Base-by-base conservation (phyloP, 345 rosid species). In the Acer saccharum region DNA sequence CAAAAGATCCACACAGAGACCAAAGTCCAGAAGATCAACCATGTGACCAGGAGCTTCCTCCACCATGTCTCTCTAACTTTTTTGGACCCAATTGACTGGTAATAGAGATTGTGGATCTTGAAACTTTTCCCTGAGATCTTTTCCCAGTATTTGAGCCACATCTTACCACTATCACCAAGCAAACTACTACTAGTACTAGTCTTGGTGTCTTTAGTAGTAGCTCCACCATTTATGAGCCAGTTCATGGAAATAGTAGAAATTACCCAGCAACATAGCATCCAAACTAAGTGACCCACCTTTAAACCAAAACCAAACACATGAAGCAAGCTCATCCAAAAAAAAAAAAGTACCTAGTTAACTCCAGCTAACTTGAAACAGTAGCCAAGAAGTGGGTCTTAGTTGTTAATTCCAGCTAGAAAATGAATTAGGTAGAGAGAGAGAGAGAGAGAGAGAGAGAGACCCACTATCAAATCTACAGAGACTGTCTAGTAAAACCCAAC, bases 261-360 rank as follows among this genome's bases (percentile, higher is more conserved):
- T 43, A 93, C 74, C 98, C 96, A 92, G 89, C 92, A 91, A 73
- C 96, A 91, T 89, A 91, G 81, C 90, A 88, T 75, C 97, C 95
- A 95, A 67, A 93, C 80, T 71, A 92, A 83, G 82, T 91, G 91
- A 82, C 98, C 94, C 85, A 86, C 88, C 81, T 95, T 93, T 74
- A 95, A 76, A 58, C 92, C 92, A 87, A 95, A 93, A 83, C 91
- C 94, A 81, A 82, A 77, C 25, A 92, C 92, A 83, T 90, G 91
- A 77, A 91, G 82, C 77, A 91, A 78, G 86, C 87, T 95, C 99
- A 95, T 93, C 88, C 93, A 90, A 86, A 75, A 77, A 46, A 46
- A 10, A 41, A 71, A 77, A 81, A 67, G 84, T 72, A 69, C 73
- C 78, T 66, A 74, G 70, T 65, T 74, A 81, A 76, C 57, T 60